Conservation (phyloP, 2,329 filamentous ascomycete species). For the Aspergillus aculeatus region DNA sequence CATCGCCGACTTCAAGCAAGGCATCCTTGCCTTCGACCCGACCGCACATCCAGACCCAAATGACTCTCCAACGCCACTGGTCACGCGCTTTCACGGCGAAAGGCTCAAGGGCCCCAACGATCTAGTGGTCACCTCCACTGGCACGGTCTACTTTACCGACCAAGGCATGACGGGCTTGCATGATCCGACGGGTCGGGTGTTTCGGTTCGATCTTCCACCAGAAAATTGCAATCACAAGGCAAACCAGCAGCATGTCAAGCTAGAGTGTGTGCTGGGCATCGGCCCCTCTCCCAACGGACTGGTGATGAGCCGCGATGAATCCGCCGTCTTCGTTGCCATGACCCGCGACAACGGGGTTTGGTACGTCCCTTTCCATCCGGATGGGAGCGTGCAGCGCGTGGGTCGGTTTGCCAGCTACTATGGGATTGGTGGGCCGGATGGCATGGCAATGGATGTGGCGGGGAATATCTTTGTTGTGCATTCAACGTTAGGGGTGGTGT, state of each 20-base stretch:
- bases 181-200: not conserved
- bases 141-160: not conserved
- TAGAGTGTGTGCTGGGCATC: not conserved
- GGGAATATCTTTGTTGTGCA: not conserved
- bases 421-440: not conserved
- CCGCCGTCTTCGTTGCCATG: not conserved
- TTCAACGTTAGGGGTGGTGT: not conserved
- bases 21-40: not conserved
- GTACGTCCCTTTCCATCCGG: not conserved
- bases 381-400: not conserved
- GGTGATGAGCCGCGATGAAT: not conserved
- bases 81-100: not conserved
- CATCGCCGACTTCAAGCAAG: not conserved
- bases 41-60: not conserved
- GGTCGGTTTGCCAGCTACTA: not conserved
- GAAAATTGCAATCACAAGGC: no score
- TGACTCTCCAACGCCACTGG: not conserved
- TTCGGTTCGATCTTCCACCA: not conserved
- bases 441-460: not conserved
- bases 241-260: no score
- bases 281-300: not conserved
- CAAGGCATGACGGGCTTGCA: not conserved
- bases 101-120: not conserved
- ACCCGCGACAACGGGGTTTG: not conserved
- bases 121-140: not conserved